A percentile compares a stretch with the other conserved stretches of the same genome.
Conservation (phyloP, 768 basidiomycete genomes). For the Coprinellus aureogranulatus region DNA sequence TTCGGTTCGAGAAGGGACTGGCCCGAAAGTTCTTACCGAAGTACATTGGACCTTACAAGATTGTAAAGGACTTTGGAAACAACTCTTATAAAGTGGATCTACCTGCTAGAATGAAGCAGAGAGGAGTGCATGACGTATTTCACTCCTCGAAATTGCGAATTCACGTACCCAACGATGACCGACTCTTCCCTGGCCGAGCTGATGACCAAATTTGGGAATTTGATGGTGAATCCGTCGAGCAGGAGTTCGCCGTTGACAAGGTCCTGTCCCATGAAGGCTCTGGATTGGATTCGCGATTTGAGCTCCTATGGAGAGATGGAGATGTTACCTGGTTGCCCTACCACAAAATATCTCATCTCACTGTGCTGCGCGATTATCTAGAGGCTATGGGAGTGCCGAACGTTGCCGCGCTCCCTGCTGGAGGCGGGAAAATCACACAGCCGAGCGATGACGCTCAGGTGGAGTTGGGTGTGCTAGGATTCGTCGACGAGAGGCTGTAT, state of each 20-base stretch:
- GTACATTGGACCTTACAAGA: constrained; percentile 37
- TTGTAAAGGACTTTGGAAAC: constrained; percentile 17
- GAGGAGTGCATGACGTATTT: constrained; percentile 23
- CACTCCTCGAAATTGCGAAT: constrained; percentile 30
- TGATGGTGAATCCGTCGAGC: constrained; percentile 22
- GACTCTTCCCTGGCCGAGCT: constrained; percentile 31
- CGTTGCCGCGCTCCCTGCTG: background rate
- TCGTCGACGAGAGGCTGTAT: too few species aligned
- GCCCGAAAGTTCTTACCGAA: constrained; percentile 34
- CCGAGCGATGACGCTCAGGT: background rate
- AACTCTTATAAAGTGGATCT: constrained; percentile 29
- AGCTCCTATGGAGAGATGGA: constrained; percentile 29
- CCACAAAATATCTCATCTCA: constrained; percentile 21
- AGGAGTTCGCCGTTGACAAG: constrained; percentile 38
- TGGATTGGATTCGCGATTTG: constrained; percentile 16
- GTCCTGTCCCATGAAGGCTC: constrained; percentile 25
- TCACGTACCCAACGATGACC: constrained; percentile 25
- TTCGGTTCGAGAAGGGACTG: constrained; percentile 26
- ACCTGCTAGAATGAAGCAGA: background rate
- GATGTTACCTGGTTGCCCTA: constrained; percentile 33
- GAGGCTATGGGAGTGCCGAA: constrained; percentile 11
- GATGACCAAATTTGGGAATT: constrained; percentile 35
- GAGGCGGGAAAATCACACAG: background rate
- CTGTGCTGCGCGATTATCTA: constrained; percentile 28
- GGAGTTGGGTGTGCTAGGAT: too few species aligned